A percentile compares a stretch with the other conserved stretches of the same genome.
Conservation (phyloP, 2,329 filamentous ascomycete genomes). For the Aspergillus unguis region DNA sequence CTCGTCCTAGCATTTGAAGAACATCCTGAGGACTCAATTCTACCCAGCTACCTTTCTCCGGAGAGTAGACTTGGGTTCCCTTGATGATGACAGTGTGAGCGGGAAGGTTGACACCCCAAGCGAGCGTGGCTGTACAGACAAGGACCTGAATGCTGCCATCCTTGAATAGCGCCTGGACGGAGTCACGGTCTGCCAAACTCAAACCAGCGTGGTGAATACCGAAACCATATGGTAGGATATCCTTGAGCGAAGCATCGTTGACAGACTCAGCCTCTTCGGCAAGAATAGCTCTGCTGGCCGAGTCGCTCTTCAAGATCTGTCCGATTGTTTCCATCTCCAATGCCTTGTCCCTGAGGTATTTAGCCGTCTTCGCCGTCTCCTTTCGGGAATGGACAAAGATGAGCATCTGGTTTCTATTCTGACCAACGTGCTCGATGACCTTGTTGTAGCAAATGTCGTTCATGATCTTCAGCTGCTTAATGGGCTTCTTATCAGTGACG, state of each 20-base stretch:
- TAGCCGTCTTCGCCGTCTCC: slow-evolving; percentile 95
- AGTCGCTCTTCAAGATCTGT: slow-evolving; percentile 89
- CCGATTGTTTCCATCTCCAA: slow-evolving; percentile 96
- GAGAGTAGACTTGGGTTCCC: slow-evolving; percentile 95
- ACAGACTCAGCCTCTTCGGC: slow-evolving; percentile 79
- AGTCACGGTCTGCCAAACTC: slow-evolving; percentile 88
- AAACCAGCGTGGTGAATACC: slow-evolving; percentile 98
- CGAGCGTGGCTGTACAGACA: slow-evolving; percentile 95
- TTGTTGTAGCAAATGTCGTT: slow-evolving; percentile 99
- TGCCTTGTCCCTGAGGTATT: slow-evolving; percentile 93
- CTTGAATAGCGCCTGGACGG: slow-evolving; percentile 91
- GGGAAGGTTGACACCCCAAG: slow-evolving; percentile 97
- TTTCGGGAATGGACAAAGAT: slow-evolving; percentile 99
- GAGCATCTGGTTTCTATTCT: slow-evolving; percentile 93
- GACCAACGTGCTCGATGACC: slow-evolving; percentile 91
- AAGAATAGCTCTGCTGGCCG: slow-evolving; percentile 83
- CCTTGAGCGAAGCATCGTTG: slow-evolving; percentile 83
- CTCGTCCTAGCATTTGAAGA: slow-evolving; percentile 96
- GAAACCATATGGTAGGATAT: slow-evolving; percentile 91
- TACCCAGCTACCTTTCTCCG: slow-evolving; percentile 98
- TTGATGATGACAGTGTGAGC: slow-evolving; percentile 99
- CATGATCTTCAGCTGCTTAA: slow-evolving; percentile 99
- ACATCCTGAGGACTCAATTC: slow-evolving; percentile 97
- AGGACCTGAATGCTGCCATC: slow-evolving; percentile 91
- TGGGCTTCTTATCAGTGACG: slow-evolving; percentile 95